These are phyloP conservation scores for Mollisia scopiformis DNA, from an alignment of 2,329 filamentous ascomycete genomes.

Conservation along the genomic window DNA sequence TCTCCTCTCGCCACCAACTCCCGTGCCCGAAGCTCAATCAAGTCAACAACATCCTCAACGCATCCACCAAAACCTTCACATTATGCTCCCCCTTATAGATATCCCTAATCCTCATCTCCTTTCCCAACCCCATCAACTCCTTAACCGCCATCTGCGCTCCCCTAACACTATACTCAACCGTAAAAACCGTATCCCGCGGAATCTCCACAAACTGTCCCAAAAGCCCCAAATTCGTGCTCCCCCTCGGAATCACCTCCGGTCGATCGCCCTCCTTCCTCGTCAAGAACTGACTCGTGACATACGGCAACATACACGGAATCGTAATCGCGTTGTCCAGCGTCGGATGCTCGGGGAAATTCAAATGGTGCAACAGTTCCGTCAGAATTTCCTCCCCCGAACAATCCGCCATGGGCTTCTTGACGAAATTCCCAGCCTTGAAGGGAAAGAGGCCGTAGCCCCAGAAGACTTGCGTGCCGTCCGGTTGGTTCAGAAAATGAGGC, in stretches of 20 bases:
- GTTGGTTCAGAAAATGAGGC: conserved; percentile 44
- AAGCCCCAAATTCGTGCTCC: conserved; percentile 42
- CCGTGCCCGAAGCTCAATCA: no score
- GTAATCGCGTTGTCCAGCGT: conserved; percentile 35
- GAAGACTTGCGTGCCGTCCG: conserved; percentile 38
- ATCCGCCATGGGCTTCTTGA: conserved; percentile 44
- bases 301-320: conserved; percentile 45
- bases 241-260: conserved; percentile 42
- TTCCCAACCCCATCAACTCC: conserved; percentile 33
- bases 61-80: conserved; percentile 31
- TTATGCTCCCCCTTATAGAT: conserved; percentile 36
- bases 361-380: conserved; percentile 42
- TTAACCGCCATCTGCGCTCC: conserved; percentile 42
- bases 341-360: conserved; percentile 39
- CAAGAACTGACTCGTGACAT: conserved; percentile 42
- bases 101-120: conserved; percentile 31
- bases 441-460: conserved; percentile 47
- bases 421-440: conserved; percentile 38
- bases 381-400: conserved; percentile 46
- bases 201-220: conserved; percentile 47
- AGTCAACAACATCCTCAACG: conserved; percentile 37
- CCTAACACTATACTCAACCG: conserved; percentile 42
- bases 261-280: conserved; percentile 40
- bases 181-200: conserved; percentile 41
- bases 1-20: background rate